These are phyloP conservation scores for Monosporascus sp. DNA, from an alignment of 2,329 filamentous ascomycete species.

Conservation along the genomic window DNA sequence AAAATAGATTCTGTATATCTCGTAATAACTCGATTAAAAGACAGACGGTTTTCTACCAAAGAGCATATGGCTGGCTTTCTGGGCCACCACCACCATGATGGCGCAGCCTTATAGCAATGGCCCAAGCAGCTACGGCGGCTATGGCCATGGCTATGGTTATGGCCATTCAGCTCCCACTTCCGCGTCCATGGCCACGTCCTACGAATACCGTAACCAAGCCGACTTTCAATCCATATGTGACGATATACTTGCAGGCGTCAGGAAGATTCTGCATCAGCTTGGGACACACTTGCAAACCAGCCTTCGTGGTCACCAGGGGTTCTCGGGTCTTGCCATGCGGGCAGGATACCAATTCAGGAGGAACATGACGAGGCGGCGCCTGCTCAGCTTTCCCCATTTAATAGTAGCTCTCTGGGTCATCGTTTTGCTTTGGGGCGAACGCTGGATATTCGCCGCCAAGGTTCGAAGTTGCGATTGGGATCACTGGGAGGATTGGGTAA, in stretches of 20 bases:
- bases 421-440: slow-evolving; percentile 79
- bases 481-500: slow-evolving; percentile 89
- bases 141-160: slow-evolving; percentile 13
- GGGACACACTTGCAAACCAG: slow-evolving; percentile 32
- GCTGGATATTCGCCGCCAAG: slow-evolving; percentile 66
- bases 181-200: slow-evolving; percentile 7
- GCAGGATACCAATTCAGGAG: slow-evolving; percentile 28
- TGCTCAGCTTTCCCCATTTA: slow-evolving; percentile 60
- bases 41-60: no score
- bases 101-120: slow-evolving; percentile 33
- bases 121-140: slow-evolving; percentile 7
- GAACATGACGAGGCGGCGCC: slow-evolving; percentile 45
- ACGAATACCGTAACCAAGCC: slow-evolving; percentile 17
- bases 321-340: slow-evolving; percentile 24
- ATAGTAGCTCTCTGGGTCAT: slow-evolving; percentile 70
- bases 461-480: slow-evolving; percentile 74
- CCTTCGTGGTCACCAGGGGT: slow-evolving; percentile 34
- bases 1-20: no score
- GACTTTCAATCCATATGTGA: slow-evolving; percentile 31
- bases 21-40: no score
- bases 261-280: slow-evolving; percentile 24
- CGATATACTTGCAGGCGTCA: slow-evolving; percentile 26
- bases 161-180: slow-evolving; percentile 9
- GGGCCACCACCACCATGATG: slow-evolving; percentile 21
- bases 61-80: slow-evolving; percentile 19